Percentiles rank a stretch among this genome's conserved stretches.
Conservation (phyloP, 805 yeast species). For the Yarrowia alimentaria region DNA sequence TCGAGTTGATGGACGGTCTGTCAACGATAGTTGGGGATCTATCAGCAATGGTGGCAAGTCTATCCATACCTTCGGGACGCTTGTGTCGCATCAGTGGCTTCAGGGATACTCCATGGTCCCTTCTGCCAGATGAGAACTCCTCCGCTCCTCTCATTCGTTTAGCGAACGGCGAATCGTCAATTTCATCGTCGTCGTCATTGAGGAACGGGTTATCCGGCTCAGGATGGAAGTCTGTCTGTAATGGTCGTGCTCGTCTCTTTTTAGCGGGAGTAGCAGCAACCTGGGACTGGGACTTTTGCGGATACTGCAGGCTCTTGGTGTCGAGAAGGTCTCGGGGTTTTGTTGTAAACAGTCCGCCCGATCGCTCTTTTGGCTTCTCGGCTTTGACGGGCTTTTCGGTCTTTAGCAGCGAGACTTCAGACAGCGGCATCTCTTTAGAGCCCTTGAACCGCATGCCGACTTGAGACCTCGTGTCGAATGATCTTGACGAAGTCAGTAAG, state of each 20-base stretch:
- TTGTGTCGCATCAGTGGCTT: too few relatives aligned
- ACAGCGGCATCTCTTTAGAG: too few relatives aligned
- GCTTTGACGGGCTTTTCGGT: too few relatives aligned
- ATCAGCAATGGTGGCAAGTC: too few relatives aligned
- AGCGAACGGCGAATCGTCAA: constrained; percentile 16
- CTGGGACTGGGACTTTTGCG: background rate
- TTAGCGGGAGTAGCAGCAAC: constrained; percentile 10
- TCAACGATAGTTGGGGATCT: too few relatives aligned
- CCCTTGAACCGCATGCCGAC: constrained; percentile 17
- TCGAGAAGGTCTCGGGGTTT: too few relatives aligned
- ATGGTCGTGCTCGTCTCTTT: constrained; percentile 3
- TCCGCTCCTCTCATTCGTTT: constrained; percentile 19
- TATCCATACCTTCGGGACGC: too few relatives aligned
- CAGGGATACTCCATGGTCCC: too few relatives aligned
- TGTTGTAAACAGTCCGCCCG: too few relatives aligned
- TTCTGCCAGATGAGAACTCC: background rate
- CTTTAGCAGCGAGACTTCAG: too few relatives aligned
- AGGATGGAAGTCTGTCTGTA: background rate
- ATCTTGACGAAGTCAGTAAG: background rate
- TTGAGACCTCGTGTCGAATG: constrained; percentile 8
- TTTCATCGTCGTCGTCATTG: background rate
- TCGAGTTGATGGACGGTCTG: too few relatives aligned
- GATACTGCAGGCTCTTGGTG: background rate
- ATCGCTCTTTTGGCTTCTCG: too few relatives aligned
- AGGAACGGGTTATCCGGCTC: constrained; percentile 17